A percentile compares a stretch with the other conserved stretches of the same genome.
Evolutionary conservation across 2,329 filamentous ascomycete species (phyloP).

Genomic region (Meredithiella fracta): DNA sequence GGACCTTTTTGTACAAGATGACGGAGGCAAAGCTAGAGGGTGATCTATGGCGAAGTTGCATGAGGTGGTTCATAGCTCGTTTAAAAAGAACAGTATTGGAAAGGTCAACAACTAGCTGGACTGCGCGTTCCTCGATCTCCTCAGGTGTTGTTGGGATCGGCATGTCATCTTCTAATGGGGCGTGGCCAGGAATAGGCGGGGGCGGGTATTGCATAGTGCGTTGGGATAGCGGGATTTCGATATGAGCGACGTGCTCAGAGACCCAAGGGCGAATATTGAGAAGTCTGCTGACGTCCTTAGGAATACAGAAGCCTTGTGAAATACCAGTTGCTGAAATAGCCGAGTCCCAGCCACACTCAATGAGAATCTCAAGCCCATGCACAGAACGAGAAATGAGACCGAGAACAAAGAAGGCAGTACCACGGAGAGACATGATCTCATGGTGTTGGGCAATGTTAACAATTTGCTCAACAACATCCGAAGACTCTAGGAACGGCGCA

Average conservation of each 20-base stretch:
- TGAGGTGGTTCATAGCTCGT: constrained; percentile 66
- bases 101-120: constrained; percentile 73
- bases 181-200: constrained; percentile 19
- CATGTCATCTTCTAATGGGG: constrained; percentile 28
- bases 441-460: constrained; percentile 76
- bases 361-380: constrained; percentile 81
- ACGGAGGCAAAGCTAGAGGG: constrained; percentile 59
- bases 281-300: constrained; percentile 58
- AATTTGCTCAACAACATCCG: constrained; percentile 74
- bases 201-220: constrained; percentile 32
- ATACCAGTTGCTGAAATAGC: constrained; percentile 69
- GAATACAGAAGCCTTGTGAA: constrained; percentile 77
- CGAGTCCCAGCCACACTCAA: constrained; percentile 83
- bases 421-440: constrained; percentile 79
- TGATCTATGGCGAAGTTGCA: constrained; percentile 60
- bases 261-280: constrained; percentile 53
- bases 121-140: constrained; percentile 58
- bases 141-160: constrained; percentile 19
- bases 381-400: constrained; percentile 82
- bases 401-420: constrained; percentile 91
- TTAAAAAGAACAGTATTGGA: constrained; percentile 89
- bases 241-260: constrained; percentile 26
- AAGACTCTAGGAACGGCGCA: constrained; percentile 80
- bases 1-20: constrained; percentile 66
- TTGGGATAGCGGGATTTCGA: constrained; percentile 33